A percentile compares a stretch with the other conserved stretches of the same genome.
Conservation (phyloP, 2,329 filamentous ascomycete species). For the Lachnellula subtilissima region DNA sequence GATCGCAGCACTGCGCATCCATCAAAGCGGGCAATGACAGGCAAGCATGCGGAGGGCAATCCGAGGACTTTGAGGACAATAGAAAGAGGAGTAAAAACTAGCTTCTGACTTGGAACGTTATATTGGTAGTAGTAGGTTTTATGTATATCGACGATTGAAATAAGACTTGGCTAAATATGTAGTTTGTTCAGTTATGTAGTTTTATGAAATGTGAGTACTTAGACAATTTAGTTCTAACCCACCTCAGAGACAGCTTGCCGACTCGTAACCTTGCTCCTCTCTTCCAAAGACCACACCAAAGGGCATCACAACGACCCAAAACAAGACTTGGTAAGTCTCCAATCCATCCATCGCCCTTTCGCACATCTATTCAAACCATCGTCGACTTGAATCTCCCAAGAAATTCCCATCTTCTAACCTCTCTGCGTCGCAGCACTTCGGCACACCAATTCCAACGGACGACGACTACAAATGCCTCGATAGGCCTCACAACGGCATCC, state of each 20-base stretch:
- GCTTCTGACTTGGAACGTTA: constrained; percentile 1
- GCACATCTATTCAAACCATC: constrained; percentile 10
- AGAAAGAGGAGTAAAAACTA: neutral
- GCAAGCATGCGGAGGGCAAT: neutral
- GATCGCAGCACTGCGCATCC: neutral
- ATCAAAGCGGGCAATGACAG: constrained; percentile 1
- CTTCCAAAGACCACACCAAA: constrained; percentile 14
- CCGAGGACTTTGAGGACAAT: constrained; percentile 4
- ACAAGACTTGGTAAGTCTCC: constrained; percentile 20
- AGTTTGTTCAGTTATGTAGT: constrained; percentile 12
- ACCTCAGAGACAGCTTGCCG: constrained; percentile 6
- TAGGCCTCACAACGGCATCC: constrained; percentile 29
- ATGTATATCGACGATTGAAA: constrained; percentile 15
- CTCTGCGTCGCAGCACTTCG: constrained; percentile 21
- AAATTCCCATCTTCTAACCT: constrained; percentile 18
- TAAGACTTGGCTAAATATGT: constrained; percentile 14
- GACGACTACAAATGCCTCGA: constrained; percentile 31
- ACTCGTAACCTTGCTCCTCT: constrained; percentile 15
- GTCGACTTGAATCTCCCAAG: constrained; percentile 7
- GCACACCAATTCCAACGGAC: constrained; percentile 25
- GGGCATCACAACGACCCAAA: constrained; percentile 18
- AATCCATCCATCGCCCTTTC: constrained; percentile 10
- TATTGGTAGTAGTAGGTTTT: constrained; percentile 4
- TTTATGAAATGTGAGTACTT: no score
- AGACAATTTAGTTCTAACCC: no score